Evolutionary conservation across 257 asterid genomes (phyloP).

Genomic region (Striga asiatica): DNA sequence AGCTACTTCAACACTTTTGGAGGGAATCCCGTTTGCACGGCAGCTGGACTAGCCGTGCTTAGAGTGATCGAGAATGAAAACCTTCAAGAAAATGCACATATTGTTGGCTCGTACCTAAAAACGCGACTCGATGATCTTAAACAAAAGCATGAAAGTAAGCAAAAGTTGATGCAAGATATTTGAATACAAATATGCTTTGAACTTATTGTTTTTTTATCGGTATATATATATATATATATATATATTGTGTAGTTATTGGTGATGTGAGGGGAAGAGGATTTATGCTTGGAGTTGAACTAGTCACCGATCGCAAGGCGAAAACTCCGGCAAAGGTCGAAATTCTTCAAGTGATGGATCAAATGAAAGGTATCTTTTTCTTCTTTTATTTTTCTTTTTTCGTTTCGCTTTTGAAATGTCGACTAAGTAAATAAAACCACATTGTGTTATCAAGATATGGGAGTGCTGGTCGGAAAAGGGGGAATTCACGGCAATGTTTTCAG

Average conservation of each 20-base stretch:
- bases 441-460: slow-evolving; percentile 42
- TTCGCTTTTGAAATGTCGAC: too few relatives aligned
- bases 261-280: slow-evolving; percentile 75
- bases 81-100: slow-evolving; percentile 62
- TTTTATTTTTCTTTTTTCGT: not conserved
- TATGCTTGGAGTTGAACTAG: slow-evolving; percentile 74
- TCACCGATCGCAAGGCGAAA: slow-evolving; percentile 38
- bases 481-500: slow-evolving; percentile 61
- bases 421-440: too few relatives aligned
- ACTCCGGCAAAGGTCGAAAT: slow-evolving; percentile 52
- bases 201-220: too few relatives aligned
- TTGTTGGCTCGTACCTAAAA: slow-evolving; percentile 59
- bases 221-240: not conserved
- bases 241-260: slow-evolving; percentile 37
- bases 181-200: too few relatives aligned
- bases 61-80: slow-evolving; percentile 49
- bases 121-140: slow-evolving; percentile 47
- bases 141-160: slow-evolving; percentile 51
- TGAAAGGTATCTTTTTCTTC: slow-evolving; percentile 38
- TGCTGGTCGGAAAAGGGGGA: slow-evolving; percentile 65
- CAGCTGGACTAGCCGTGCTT: slow-evolving; percentile 69
- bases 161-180: too few relatives aligned
- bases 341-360: slow-evolving; percentile 42
- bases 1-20: slow-evolving; percentile 77
- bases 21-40: slow-evolving; percentile 69